These are phyloP conservation scores for Wickerhamomyces chambardii DNA, from an alignment of 805 yeast species.

Conservation along the genomic window DNA sequence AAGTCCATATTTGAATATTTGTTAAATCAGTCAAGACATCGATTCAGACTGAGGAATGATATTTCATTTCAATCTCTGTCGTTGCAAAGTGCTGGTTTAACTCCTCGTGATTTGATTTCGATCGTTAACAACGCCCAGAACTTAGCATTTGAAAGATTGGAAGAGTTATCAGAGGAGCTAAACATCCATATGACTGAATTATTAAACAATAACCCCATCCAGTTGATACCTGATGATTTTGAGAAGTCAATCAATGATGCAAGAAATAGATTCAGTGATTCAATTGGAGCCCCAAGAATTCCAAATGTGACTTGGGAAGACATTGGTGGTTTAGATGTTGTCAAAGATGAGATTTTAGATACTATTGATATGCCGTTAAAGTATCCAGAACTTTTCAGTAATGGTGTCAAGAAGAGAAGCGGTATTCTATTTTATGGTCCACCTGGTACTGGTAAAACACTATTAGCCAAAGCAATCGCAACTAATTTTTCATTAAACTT, in stretches of 20 bases:
- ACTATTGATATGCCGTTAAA: slow-evolving; percentile 94
- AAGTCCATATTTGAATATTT: slow-evolving; percentile 47
- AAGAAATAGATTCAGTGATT: slow-evolving; percentile 80
- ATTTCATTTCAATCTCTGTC: slow-evolving; percentile 54
- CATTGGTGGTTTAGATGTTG: slow-evolving; percentile 89
- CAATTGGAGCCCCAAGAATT: slow-evolving; percentile 94
- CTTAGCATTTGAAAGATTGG: slow-evolving; percentile 42
- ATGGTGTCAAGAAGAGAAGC: slow-evolving; percentile 87
- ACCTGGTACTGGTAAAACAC: slow-evolving; percentile 96
- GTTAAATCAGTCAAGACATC: slow-evolving; percentile 20
- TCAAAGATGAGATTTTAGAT: slow-evolving; percentile 87
- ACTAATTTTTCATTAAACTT: slow-evolving; percentile 90
- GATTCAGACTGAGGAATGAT: slow-evolving; percentile 29
- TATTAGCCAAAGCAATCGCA: slow-evolving; percentile 95
- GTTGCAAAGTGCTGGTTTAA: slow-evolving; percentile 85
- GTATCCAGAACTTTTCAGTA: slow-evolving; percentile 81
- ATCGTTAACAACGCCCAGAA: slow-evolving; percentile 60
- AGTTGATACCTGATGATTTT: slow-evolving; percentile 50
- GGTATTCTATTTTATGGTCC: slow-evolving; percentile 97
- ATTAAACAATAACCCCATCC: slow-evolving; percentile 39
- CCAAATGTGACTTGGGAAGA: slow-evolving; percentile 97
- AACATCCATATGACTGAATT: slow-evolving; percentile 5
- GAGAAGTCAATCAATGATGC: slow-evolving; percentile 71
- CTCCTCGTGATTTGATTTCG: slow-evolving; percentile 72
- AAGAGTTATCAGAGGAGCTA: slow-evolving; percentile 17